Evolutionary conservation across 1,284 basidiomycete genomes (phyloP), one percentile per base, ranked within the genome.

Genomic region (Lentinula novae-zelandiae): DNA sequence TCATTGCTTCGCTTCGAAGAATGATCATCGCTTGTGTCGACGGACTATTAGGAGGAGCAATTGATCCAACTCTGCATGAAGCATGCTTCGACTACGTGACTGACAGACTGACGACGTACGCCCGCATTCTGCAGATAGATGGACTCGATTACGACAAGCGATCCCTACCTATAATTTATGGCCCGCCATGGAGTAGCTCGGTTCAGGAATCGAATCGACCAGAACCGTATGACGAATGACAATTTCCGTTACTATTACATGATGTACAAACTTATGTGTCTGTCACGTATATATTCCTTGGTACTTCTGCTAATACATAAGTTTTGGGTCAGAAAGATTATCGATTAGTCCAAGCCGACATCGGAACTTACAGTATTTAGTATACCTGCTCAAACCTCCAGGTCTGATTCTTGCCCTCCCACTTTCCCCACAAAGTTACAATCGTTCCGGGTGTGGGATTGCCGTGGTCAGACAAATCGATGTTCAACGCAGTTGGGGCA

Each of bases 381-480:
- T 42, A 54, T 0, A 8, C 64, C 44, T 63, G 40, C 22, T 65
- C 52, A 57, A 69, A n/a, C 52, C 54, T 65, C 75, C 75, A 76
- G 2, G 68, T 60, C 64, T 77, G 75, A 36, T 75, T 72, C 13
- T 65, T 12, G 0, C 67, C 74, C 0, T 65, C 61, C 70, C 70
- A 75, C 17, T 67, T 68, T 1, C 60, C 48, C 73, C 75, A 77
- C 52, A 77, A n/a, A 15, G 67, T 46, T 1, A 76, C 52, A 0
- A 63, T 56, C 0, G 74, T 77, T 4, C 77, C 75, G 2, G 67
- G 68, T 0, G 55, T 62, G 15, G 71, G 5, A 58, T 69, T 72
- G n/a, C 76, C 77, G n/a, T 77, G 62, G 39, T 73, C 61, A 27
- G 61, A 59, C 33, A 62, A 12, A 48, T 62, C 61, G 8, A 58